These are phyloP conservation scores for Elaeagnus macrophylla DNA, from an alignment of 306 rosid genomes.

Conservation along the genomic window DNA sequence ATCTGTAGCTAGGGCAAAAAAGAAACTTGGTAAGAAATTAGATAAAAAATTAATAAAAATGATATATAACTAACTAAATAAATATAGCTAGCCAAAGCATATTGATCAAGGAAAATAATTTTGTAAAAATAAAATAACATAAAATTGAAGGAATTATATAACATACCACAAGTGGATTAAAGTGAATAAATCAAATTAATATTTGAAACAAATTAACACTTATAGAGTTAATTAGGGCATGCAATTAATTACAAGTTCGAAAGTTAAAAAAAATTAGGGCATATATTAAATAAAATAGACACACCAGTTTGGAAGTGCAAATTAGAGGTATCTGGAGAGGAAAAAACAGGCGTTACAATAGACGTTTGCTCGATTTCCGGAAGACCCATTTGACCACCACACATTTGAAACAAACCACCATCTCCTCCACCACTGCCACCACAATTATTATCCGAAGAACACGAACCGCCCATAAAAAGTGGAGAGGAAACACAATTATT, in stretches of 20 bases:
- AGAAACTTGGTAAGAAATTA: too few species aligned
- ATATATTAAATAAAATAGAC: conserved; percentile 14
- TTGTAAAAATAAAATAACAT: too few species aligned
- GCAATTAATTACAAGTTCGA: too few species aligned
- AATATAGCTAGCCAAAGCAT: too few species aligned
- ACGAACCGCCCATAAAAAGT: conserved; percentile 11
- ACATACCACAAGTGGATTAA: background rate
- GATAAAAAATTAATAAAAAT: too few species aligned
- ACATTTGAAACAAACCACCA: conserved; percentile 28
- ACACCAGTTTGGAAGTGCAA: conserved; percentile 52
- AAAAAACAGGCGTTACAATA: conserved; percentile 31
- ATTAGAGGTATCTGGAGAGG: conserved; percentile 30
- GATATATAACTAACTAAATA: too few species aligned
- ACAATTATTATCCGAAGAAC: conserved; percentile 29
- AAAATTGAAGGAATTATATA: too few species aligned
- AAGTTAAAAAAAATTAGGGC: conserved; percentile 13
- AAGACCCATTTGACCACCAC: conserved; percentile 43
- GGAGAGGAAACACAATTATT: too few species aligned
- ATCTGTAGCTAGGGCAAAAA: too few species aligned
- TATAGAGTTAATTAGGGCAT: too few species aligned
- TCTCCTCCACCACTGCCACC: conserved; percentile 9
- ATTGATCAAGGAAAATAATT: too few species aligned
- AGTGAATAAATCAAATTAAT: background rate
- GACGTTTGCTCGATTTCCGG: conserved; percentile 46
- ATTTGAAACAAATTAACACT: too few species aligned